Evolutionary conservation across 768 basidiomycete genomes (phyloP).

Genomic region (Auriculariales sp.): DNA sequence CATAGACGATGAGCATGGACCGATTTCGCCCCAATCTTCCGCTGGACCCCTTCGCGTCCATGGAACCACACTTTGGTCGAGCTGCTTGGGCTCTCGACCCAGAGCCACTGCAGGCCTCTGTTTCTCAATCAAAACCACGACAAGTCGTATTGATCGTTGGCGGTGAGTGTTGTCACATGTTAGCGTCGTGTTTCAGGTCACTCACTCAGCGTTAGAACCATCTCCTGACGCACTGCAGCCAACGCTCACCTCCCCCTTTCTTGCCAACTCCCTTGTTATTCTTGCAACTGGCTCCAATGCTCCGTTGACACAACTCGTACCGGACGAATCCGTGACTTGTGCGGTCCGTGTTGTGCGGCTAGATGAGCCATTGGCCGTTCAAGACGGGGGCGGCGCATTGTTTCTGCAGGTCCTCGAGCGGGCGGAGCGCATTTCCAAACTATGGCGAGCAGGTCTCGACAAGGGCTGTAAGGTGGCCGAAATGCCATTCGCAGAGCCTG

Average conservation of each 20-base stretch:
- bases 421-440: constrained; percentile 23
- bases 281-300: constrained; percentile 14
- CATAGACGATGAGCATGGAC: constrained; percentile 1
- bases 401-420: constrained; percentile 23
- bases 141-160: constrained; percentile 24
- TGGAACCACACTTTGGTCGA: background rate
- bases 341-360: constrained; percentile 22
- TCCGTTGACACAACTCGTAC: constrained; percentile 12
- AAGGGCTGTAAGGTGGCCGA: no score
- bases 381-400: constrained; percentile 19
- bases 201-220: constrained; percentile 13
- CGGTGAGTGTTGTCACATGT: constrained; percentile 14
- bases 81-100: constrained; percentile 10
- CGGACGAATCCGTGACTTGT: constrained; percentile 14
- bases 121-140: constrained; percentile 11
- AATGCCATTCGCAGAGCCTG: background rate
- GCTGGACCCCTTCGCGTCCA: constrained; percentile 17
- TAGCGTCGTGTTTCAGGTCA: background rate
- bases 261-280: constrained; percentile 23
- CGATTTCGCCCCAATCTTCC: constrained; percentile 20
- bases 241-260: constrained; percentile 18
- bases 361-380: constrained; percentile 17
- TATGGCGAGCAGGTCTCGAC: constrained; percentile 24
- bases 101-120: constrained; percentile 14
- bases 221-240: constrained; percentile 18